These are phyloP conservation scores for Xenoacremonium recifei DNA, from an alignment of 2,329 filamentous ascomycete genomes.

Conservation along the genomic window DNA sequence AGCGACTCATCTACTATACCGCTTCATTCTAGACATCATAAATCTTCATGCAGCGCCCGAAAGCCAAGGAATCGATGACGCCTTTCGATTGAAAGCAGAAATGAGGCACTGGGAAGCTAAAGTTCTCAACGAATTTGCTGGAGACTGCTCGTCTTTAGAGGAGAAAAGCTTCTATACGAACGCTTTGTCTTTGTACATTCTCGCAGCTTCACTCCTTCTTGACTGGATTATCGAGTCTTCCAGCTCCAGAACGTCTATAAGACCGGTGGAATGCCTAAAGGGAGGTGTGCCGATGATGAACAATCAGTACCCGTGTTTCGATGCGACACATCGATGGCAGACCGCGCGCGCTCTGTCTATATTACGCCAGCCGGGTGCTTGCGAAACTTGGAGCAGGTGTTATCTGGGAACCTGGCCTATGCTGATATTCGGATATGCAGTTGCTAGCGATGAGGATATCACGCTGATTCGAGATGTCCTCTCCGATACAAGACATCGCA, in stretches of 20 bases:
- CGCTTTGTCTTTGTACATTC: slow-evolving; percentile 1
- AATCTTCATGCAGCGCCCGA: neutral
- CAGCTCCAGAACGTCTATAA: neutral
- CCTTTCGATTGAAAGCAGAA: neutral
- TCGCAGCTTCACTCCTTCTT: slow-evolving; percentile 4
- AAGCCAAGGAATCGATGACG: neutral
- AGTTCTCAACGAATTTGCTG: neutral
- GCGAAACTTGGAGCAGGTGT: slow-evolving; percentile 7
- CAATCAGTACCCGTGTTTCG: neutral
- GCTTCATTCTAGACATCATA: slow-evolving; percentile 5
- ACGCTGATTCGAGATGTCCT: neutral
- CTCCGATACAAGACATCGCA: neutral
- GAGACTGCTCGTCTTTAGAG: neutral
- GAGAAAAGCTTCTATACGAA: neutral
- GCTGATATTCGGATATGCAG: slow-evolving; percentile 11
- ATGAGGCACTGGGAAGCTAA: slow-evolving; percentile 4
- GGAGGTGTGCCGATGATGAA: neutral
- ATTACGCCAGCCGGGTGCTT: slow-evolving; percentile 3
- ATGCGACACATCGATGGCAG: neutral
- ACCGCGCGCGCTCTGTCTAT: neutral
- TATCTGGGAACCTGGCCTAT: slow-evolving; percentile 12
- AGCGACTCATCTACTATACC: neutral
- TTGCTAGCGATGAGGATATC: slow-evolving; percentile 5
- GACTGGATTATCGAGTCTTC: slow-evolving; percentile 3
- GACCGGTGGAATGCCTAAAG: neutral